Evolutionary conservation across 108 stramenopile genomes (phyloP), one percentile per base, ranked within the genome.

Genomic region (Pseudonitzschia pungens): DNA sequence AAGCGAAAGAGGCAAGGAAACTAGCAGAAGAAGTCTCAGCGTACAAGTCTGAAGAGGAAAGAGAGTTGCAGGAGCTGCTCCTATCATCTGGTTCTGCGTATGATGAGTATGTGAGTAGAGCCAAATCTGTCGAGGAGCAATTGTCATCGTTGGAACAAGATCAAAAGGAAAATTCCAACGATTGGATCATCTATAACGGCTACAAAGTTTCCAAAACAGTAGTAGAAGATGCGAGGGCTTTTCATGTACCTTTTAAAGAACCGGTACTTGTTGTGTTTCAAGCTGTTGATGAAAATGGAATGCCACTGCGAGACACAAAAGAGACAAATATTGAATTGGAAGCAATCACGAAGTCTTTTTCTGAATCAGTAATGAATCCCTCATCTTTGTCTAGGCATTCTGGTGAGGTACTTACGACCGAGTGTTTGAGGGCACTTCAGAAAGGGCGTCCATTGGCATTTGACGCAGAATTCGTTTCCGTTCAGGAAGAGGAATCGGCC

Each of bases 381-480:
- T 73, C 72, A 32, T 89, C 92, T 10, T 40, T 94, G 42, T 77
- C 88, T 26, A 74, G 66, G 9, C 68, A 72, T 21, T 53, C 86
- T 62, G 41, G 51, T 60, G 52, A 67, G 4, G 50, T 27, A 24
- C 45, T 67, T 18, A 67, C 43, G 27, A 29, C 42, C 22, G 45
- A 50, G 45, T 24, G 27, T 70, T 18, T 45, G 27, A 22, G 21
- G 20, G 55, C 14, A 15, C 11, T 94, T 54, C 82, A 87, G 22
- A 64, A 68, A 71, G 93, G 93, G 26, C 87, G 88, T 24, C 70
- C 92, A 32, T 65, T 96, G 20, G 93, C 96, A 26, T 92, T 96
- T 58, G 96, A 96, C 80, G 89, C 90, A 40, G 97, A 98, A 80
- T 95, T 92, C 77, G 92, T 92, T 9, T 87, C 82, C 28, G 88